A percentile compares a stretch with the other conserved stretches of the same genome.
These are phyloP conservation scores for Paecilomyces formosus DNA, from an alignment of 2,329 filamentous ascomycete species.

Conservation along the genomic window DNA sequence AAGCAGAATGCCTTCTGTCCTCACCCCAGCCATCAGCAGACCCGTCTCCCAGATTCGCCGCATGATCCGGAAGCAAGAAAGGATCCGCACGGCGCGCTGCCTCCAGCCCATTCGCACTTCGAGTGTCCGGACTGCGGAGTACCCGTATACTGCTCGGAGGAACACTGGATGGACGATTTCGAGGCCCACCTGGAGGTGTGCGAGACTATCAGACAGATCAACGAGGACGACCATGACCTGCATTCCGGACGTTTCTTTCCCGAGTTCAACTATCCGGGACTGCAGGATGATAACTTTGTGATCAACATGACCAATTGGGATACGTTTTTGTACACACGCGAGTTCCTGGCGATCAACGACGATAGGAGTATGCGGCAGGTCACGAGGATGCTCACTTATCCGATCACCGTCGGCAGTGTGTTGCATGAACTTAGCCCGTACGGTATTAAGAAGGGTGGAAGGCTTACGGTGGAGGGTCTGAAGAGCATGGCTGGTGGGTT, in stretches of 20 bases:
- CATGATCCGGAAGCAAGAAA: constrained; percentile 58
- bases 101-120: constrained; percentile 79
- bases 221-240: constrained; percentile 96
- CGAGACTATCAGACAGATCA: constrained; percentile 84
- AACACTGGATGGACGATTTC: constrained; percentile 94
- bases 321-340: constrained; percentile 85
- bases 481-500: constrained; percentile 84
- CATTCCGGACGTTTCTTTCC: constrained; percentile 84
- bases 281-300: constrained; percentile 84
- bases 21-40: constrained; percentile 77
- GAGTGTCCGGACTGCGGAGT: constrained; percentile 96
- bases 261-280: constrained; percentile 84
- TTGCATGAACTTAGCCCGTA: constrained; percentile 94
- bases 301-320: constrained; percentile 99
- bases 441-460: constrained; percentile 63
- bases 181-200: constrained; percentile 88
- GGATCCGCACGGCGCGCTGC: constrained; percentile 34
- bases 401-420: constrained; percentile 82
- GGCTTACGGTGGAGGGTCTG: constrained; percentile 78
- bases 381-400: constrained; percentile 88
- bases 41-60: constrained; percentile 58
- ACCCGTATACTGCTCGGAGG: constrained; percentile 86
- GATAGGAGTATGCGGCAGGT: constrained; percentile 88
- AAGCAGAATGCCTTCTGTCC: constrained; percentile 90
- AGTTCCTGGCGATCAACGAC: constrained; percentile 84